These are phyloP conservation scores for Herpetomonas samuelpessoai DNA, from an alignment of 208 protist genomes.

Conservation along the genomic window DNA sequence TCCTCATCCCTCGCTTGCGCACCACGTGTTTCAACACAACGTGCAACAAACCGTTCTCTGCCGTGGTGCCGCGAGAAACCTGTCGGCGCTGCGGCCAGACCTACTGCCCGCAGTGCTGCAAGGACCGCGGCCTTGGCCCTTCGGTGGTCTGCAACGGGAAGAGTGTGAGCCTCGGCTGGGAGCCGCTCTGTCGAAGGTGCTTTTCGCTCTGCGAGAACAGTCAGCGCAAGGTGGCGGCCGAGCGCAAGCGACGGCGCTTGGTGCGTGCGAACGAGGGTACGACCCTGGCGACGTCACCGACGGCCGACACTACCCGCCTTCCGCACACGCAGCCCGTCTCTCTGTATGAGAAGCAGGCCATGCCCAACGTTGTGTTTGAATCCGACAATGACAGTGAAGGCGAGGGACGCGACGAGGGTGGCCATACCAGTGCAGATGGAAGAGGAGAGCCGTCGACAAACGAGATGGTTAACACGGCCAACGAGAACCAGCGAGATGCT, in stretches of 20 bases:
- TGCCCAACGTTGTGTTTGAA: not conserved
- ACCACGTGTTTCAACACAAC: not conserved
- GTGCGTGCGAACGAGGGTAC: not conserved
- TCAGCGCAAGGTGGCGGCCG: constrained; percentile 2
- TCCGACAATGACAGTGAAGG: not conserved
- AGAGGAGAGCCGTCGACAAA: too few species aligned
- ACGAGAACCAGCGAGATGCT: not conserved
- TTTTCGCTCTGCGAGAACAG: constrained; percentile 1
- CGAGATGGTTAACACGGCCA: constrained; percentile 4
- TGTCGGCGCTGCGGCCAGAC: not conserved
- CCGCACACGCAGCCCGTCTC: not conserved
- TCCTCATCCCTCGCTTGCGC: not conserved
- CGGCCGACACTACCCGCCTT: not conserved
- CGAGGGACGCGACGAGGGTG: not conserved
- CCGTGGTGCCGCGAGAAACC: not conserved
- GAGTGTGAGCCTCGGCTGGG: not conserved
- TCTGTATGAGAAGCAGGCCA: not conserved
- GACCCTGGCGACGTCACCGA: not conserved
- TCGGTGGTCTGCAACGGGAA: not conserved
- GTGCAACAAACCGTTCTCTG: not conserved
- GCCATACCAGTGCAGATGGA: too few species aligned
- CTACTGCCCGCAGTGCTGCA: not conserved
- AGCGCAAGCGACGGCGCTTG: not conserved
- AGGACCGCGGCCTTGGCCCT: not conserved
- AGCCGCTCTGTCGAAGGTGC: not conserved